phyloP scores from a whole-genome alignment of 2,329 filamentous ascomycete genomes.

The Calonectria montana region DNA sequence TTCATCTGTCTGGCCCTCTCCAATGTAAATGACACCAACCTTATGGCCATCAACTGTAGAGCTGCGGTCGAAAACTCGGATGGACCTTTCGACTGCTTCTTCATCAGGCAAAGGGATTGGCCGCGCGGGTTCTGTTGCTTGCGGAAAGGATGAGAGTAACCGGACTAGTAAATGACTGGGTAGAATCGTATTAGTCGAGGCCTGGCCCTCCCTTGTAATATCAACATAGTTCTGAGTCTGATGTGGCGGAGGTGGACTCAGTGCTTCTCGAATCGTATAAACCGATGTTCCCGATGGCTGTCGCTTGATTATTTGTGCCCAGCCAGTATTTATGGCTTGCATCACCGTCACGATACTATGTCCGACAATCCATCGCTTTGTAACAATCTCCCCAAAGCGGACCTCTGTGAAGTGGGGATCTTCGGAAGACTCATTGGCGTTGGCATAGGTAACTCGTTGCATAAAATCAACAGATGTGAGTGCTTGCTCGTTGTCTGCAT shows the following conservation, averaged over 20 bases:
- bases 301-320: constrained; percentile 77
- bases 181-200: constrained; percentile 70
- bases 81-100: constrained; percentile 77
- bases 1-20: constrained; percentile 85
- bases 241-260: constrained; percentile 67
- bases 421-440: constrained; percentile 80
- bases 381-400: constrained; percentile 73
- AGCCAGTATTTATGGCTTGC: constrained; percentile 73
- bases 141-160: constrained; percentile 72
- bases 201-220: constrained; percentile 61
- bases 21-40: constrained; percentile 93
- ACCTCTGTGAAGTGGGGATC: constrained; percentile 74
- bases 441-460: constrained; percentile 87
- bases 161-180: constrained; percentile 80
- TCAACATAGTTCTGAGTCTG: constrained; percentile 63
- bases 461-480: constrained; percentile 95
- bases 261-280: constrained; percentile 70
- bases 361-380: constrained; percentile 78
- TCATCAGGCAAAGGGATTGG: constrained; percentile 81
- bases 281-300: constrained; percentile 76
- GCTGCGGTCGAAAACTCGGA: constrained; percentile 85
- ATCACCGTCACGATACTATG: constrained; percentile 81
- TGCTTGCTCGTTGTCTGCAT: constrained; percentile 89
- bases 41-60: constrained; percentile 96
- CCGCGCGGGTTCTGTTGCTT: constrained; percentile 68